These are phyloP conservation scores for Diaporthe longicolla DNA, from an alignment of 2,329 filamentous ascomycete species.

Conservation along the genomic window DNA sequence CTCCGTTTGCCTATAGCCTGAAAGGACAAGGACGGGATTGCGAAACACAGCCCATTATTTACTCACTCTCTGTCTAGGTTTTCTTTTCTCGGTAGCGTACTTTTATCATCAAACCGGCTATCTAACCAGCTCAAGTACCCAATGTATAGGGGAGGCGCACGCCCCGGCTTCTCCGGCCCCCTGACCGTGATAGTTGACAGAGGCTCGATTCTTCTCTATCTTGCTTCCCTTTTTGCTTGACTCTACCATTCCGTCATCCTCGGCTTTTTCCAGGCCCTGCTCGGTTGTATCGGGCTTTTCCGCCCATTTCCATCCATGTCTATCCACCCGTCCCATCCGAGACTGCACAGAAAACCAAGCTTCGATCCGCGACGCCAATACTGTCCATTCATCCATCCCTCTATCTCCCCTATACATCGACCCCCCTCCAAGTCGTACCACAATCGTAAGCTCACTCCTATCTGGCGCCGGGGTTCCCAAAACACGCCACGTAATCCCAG, in stretches of 20 bases:
- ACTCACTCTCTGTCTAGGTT: neutral
- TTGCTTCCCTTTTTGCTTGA: neutral
- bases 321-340: neutral
- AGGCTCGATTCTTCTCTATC: neutral
- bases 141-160: neutral
- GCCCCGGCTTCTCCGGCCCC: neutral
- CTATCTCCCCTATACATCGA: neutral
- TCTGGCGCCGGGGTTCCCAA: conserved; percentile 19
- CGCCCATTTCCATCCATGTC: conserved; percentile 9
- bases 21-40: conserved; percentile 18
- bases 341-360: neutral
- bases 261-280: neutral
- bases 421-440: conserved; percentile 1
- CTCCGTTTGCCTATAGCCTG: conserved; percentile 28
- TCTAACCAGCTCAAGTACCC: conserved; percentile 2
- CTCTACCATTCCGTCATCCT: neutral
- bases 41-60: conserved; percentile 9
- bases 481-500: conserved; percentile 37
- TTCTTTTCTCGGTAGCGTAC: conserved; percentile 3
- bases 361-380: conserved; percentile 30
- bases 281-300: neutral
- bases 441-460: neutral
- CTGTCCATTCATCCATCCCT: neutral
- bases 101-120: conserved; percentile 2
- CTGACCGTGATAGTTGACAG: conserved; percentile 19